Evolutionary conservation across 176 grass and related monocot genomes (phyloP), one percentile per base, ranked within the genome.

Genomic region (Ensete glaucum): DNA sequence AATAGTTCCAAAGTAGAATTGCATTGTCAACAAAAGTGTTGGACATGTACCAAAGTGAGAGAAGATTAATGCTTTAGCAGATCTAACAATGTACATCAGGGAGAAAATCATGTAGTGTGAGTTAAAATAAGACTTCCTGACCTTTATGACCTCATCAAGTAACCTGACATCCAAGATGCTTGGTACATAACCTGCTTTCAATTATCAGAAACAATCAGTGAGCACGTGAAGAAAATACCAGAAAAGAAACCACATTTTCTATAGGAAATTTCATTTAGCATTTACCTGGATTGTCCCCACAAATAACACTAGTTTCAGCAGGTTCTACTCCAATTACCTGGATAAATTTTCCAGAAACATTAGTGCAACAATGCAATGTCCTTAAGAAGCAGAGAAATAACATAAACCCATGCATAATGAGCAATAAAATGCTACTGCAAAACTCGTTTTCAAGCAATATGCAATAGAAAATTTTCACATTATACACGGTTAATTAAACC

Each of bases 111-210:
- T 20, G 48, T 21, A 50, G 51, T 50, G 50, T 52, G 1, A 72
- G 58, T 73, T 52, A 83, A 86, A 68, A 48, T 73, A 76, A 70
- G 24, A 74, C 74, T 9, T 86, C 0, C 81, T 56, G 57, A 98
- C 95, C 95, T 98, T 98, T 71, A 98, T 85, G 77, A 94, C 95
- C 76, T 98, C 95, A 85, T 98, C 95, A 65, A 98, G 91, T 64
- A 98, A 77, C 76, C 82, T 77, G 51, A 98, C 88, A 82, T 98
- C 88, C 84, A 98, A 75, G 78, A 98, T 85, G 77, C 95, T 91
- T 79, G 95, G 90, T 78, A 93, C 77, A 58, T 91, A 91, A 82
- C 85, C 95, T 98, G 82, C 53, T 53, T 43, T 50, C 51, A 70
- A 50, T 52, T 51, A 20, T 51, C 52, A 23, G 9, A 78, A 73